Evolutionary conservation across 305 asterid species (phyloP), one percentile per base, ranked within the genome.

Genomic region (Plantago coronopus): DNA sequence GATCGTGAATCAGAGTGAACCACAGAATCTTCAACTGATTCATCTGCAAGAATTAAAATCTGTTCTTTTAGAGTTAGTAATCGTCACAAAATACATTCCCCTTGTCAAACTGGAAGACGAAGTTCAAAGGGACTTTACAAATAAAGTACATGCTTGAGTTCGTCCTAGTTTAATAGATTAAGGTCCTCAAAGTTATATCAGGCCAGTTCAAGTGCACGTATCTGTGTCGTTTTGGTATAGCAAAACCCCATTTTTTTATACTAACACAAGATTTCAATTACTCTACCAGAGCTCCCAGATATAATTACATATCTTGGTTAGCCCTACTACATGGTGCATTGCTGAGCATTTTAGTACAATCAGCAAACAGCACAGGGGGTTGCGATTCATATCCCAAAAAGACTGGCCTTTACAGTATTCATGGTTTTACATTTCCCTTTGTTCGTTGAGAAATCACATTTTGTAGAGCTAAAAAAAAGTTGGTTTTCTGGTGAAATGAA

Each of bases 11-110:
- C 97, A 60, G 98, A 91, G 57, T 86, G 96, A 61, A 91, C 97
- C 54, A 86, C 79, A 29, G 98, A 91, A 75, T 91, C 98, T 82
- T 88, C 98, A 34, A 91, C 75, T 10, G 97, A 88, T 78, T 89
- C 98, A 67, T 91, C 98, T 88, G 98, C 97, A 76, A 91, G 97
- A 88, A 91, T 91, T 66, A 88, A 64, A 72, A 91, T 91, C 98
- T 91, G 85, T 75, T 73, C 72, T 67, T 81, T 74, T 69, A 72
- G 91, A 78, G 98, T 88, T 84, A 88, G 91, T 86, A 74, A 69
- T 51, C 72, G 72, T 71, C 79, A 69, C 64, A 42, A 31, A 31
- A 31, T 31, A 7, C 38, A 3, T 8, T 31, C 8, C 38, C 11
- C 6, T 31, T 31, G 8, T 31, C 38, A 31, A 5, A 31, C 38